Percentiles rank a stretch among this genome's conserved stretches.
phyloP scores from a whole-genome alignment of 192 early-diverging fungal species.

The Phycomyces blakesleeanus region DNA sequence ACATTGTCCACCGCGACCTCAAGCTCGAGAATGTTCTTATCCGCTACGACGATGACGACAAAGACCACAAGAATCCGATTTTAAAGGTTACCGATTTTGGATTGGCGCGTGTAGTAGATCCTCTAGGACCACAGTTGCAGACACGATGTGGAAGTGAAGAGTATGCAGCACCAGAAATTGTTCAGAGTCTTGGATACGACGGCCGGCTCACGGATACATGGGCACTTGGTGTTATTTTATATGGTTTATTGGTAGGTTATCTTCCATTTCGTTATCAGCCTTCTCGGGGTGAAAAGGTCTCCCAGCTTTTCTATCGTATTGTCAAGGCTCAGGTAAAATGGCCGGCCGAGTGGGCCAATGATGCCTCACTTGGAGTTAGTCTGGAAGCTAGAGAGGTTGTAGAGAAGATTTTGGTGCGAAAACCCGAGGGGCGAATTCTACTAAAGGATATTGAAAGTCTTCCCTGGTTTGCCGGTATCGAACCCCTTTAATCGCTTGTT shows the following conservation, averaged over 20 bases:
- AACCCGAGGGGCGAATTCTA: conserved; percentile 42
- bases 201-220: conserved; percentile 73
- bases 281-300: conserved; percentile 43
- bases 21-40: conserved; percentile 60
- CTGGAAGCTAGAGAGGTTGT: conserved; percentile 51
- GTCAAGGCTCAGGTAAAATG: conserved; percentile 51
- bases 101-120: conserved; percentile 50
- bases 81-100: conserved; percentile 71
- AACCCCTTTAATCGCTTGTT: neutral
- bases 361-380: neutral
- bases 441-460: conserved; percentile 38
- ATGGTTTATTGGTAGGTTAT: conserved; percentile 66
- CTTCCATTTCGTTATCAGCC: conserved; percentile 73
- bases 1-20: conserved; percentile 63
- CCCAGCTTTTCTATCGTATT: conserved; percentile 59
- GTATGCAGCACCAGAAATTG: conserved; percentile 73
- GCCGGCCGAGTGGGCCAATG: conserved; percentile 30
- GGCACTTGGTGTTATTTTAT: conserved; percentile 77
- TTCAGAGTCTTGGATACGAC: conserved; percentile 58
- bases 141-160: conserved; percentile 73
- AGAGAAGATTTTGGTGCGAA: conserved; percentile 37
- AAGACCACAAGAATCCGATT: conserved; percentile 4
- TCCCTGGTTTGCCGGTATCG: conserved; percentile 42
- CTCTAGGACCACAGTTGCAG: conserved; percentile 36
- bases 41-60: conserved; percentile 18